Base-by-base conservation (phyloP, 2,329 filamentous ascomycete species). In the Fusarium fujikuroi region DNA sequence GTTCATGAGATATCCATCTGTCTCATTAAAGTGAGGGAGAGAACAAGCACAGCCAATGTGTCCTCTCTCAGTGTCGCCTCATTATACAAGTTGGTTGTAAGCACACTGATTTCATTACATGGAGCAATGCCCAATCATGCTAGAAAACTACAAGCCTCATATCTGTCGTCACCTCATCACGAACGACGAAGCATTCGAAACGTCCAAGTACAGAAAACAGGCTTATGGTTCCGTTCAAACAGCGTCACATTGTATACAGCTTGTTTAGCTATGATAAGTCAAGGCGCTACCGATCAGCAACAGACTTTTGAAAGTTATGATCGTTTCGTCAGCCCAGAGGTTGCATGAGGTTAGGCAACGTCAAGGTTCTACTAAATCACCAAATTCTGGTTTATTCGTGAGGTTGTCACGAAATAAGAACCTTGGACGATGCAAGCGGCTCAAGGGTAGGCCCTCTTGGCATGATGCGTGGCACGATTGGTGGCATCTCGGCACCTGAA, bases 401-500 rank as follows among this genome's bases (percentile, higher is more conserved):
- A 46, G 36, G 53, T 54, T 32, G 66, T 47, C 34, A 36, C 56
- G 42, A 58, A 50, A 39, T n/a, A 61, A 69, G 40, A 39, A 65
- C 46, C 70, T 70, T 73, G 70, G 66, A 67, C 65, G 58, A 73
- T 70, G 69, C 61, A 70, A 73, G 70, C 61, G 70, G 66, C 61
- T 67, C 70, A 59, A 67, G 70, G 50, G 56, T 61, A 62, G 30
- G 30, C 30, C 47, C 57, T 28, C 66, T 73, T 73, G 70, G 70
- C 66, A 57, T 47, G 58, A 25, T 43, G 44, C 21, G 44, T 59
- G 63, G 63, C 66, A 70, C 58, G 42, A 47, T 46, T 57, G 52
- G 42, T 37, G 43, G 47, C 50, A 44, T 49, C 52, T 50, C 58
- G 53, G 70, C 70, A 63, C 34, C 56, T 63, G 52, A 47, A 36